Base-by-base conservation (phyloP, 805 yeast genomes). In the Candida tallmaniae region DNA sequence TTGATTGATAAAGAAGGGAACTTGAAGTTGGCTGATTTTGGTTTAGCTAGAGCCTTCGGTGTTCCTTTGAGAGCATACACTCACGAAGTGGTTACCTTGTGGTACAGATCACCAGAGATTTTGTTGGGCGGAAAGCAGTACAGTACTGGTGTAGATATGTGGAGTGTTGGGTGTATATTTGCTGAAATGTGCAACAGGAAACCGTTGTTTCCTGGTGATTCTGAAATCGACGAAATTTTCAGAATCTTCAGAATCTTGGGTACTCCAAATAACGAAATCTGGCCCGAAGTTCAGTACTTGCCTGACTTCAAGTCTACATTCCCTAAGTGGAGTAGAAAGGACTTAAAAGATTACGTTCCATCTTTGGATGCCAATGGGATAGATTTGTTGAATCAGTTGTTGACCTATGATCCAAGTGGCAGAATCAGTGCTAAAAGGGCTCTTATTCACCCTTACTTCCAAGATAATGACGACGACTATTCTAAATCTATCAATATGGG, bases 61-160 rank as follows among this genome's bases (percentile, higher is more conserved):
- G 96, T 93, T 10, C 98, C 98, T 1, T 75, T 93, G 41, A 77
- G 96, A 52, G 95, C 96, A 2, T 93, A 90, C 54, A 90, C 98
- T 9, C 97, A 93, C 62, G 98, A 93, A 59, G 97, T 93, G 30
- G 98, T 93, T 31, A 93, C 98, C 0, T 67, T 93, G 47, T 93
- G 98, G 98, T 93, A 93, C 59, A 73, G 98, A 46, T 87, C 97
- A 0, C 98, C 98, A 3, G 98, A 93, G 62, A 86, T 93, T 37
- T 67, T 93, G 41, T 74, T 93, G 45, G 98, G 98, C 10, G 96
- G 97, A 3, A 85, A 94, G 47, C 97, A 93, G 52, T 93, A 93
- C 60, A 86, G 96, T 23, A 93, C 97, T 0, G 97, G 97, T 13
- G 96, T 93, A 34, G 98, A 93, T 58, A 88, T 93, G 83, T 93